Conservation (phyloP, 2,329 filamentous ascomycete species). For the Fusarium mexicanum region DNA sequence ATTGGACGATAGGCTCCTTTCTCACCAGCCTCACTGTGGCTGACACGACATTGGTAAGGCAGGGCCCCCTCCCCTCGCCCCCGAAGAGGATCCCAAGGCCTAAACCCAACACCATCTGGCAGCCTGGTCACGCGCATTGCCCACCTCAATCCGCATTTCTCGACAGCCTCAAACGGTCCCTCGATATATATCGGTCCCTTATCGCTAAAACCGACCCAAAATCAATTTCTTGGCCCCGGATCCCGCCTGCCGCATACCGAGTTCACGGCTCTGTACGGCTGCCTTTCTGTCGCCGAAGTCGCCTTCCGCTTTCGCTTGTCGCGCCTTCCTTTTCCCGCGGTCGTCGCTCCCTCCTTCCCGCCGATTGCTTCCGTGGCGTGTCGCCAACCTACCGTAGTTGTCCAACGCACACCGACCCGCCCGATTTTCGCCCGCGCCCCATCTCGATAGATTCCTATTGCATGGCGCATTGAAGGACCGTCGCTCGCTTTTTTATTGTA, state of each 20-base stretch:
- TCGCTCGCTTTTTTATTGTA: conserved; percentile 31
- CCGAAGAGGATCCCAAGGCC: conserved; percentile 34
- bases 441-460: conserved; percentile 33
- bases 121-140: conserved; percentile 52
- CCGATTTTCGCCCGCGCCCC: conserved; percentile 29
- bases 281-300: conserved; percentile 25
- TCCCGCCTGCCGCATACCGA: conserved; percentile 24
- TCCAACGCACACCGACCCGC: conserved; percentile 34
- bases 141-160: conserved; percentile 47
- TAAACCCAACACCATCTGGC: conserved; percentile 47
- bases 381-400: conserved; percentile 27
- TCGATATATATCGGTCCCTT: conserved; percentile 34
- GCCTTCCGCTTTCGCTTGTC: conserved; percentile 19
- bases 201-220: conserved; percentile 27
- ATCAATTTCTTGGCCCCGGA: conserved; percentile 23
- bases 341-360: conserved; percentile 33
- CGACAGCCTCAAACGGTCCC: conserved; percentile 47
- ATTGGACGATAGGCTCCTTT: conserved; percentile 26
- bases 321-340: conserved; percentile 34
- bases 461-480: conserved; percentile 47
- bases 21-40: conserved; percentile 42
- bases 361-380: conserved; percentile 41
- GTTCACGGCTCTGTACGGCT: conserved; percentile 14
- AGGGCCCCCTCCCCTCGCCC: conserved; percentile 33
- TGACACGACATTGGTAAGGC: conserved; percentile 28